Evolutionary conservation across 2,329 filamentous ascomycete species (phyloP).

Genomic region (Fusarium nodosum): DNA sequence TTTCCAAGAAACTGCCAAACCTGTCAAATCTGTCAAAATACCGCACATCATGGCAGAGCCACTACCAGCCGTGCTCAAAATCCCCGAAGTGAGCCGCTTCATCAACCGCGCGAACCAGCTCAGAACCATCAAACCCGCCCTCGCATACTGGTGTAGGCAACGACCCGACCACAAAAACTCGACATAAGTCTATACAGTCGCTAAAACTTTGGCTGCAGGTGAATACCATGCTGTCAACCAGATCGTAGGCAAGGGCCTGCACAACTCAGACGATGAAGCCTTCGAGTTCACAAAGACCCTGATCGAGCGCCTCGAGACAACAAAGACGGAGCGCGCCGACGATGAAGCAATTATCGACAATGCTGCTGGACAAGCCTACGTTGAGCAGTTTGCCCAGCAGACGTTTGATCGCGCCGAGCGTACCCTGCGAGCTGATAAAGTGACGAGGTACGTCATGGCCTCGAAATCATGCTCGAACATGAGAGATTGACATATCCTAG

Average conservation of each 20-base stretch:
- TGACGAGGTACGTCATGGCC: conserved; percentile 72
- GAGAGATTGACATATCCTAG: conserved; percentile 58
- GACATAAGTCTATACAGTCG: neutral
- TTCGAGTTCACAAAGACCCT: conserved; percentile 83
- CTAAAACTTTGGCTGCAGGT: conserved; percentile 63
- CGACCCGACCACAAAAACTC: neutral
- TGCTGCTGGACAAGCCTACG: conserved; percentile 86
- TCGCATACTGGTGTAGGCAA: conserved; percentile 92
- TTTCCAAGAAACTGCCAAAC: neutral
- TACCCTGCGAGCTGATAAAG: conserved; percentile 84
- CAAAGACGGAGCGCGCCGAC: conserved; percentile 71
- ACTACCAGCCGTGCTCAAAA: conserved; percentile 69
- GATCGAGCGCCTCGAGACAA: conserved; percentile 88
- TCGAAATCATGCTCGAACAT: neutral
- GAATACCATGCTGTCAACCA: conserved; percentile 95
- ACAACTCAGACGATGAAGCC: conserved; percentile 82
- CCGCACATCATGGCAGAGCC: conserved; percentile 72
- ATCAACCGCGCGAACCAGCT: conserved; percentile 87
- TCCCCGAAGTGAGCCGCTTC: conserved; percentile 86
- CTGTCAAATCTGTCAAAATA: neutral
- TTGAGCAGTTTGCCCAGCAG: conserved; percentile 93
- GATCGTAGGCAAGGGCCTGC: conserved; percentile 84
- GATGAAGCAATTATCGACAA: conserved; percentile 92
- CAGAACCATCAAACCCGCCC: conserved; percentile 84
- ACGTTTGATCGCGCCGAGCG: conserved; percentile 88